phyloP scores from a whole-genome alignment of 2,329 filamentous ascomycete genomes.

The Calonectria hawksworthii region DNA sequence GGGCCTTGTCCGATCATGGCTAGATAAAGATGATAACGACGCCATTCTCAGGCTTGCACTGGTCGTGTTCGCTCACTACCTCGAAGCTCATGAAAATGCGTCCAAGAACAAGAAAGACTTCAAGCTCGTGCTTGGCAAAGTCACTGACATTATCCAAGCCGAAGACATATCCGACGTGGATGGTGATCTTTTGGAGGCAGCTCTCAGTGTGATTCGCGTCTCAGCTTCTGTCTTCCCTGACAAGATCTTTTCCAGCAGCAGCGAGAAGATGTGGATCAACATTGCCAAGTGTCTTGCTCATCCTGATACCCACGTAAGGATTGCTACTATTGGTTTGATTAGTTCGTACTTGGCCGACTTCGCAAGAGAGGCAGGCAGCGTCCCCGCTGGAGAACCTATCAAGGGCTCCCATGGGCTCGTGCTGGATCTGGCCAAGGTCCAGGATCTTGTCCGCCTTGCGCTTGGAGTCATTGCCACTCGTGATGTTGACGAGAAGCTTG shows the following conservation, averaged over 20 bases:
- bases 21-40: constrained; percentile 80
- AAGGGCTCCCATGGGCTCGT: constrained; percentile 78
- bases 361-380: constrained; percentile 70
- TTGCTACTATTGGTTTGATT: constrained; percentile 80
- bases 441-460: constrained; percentile 66
- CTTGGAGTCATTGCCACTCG: constrained; percentile 70
- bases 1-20: constrained; percentile 79
- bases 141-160: constrained; percentile 66
- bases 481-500: constrained; percentile 80
- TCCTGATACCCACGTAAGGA: constrained; percentile 80
- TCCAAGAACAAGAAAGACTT: constrained; percentile 77
- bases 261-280: constrained; percentile 77
- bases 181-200: constrained; percentile 81
- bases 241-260: constrained; percentile 71
- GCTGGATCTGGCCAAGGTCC: constrained; percentile 75
- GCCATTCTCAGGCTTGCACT: constrained; percentile 81
- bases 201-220: constrained; percentile 77
- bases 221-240: constrained; percentile 77
- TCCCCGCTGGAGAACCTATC: constrained; percentile 68
- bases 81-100: constrained; percentile 75
- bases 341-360: constrained; percentile 86
- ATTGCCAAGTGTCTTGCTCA: constrained; percentile 80
- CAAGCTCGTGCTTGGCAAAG: constrained; percentile 69
- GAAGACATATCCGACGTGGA: constrained; percentile 68
- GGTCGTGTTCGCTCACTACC: constrained; percentile 86